Evolutionary conservation across 2,329 filamentous ascomycete species (phyloP), one percentile per base, ranked within the genome.

Genomic region (Calonectria pteridis): DNA sequence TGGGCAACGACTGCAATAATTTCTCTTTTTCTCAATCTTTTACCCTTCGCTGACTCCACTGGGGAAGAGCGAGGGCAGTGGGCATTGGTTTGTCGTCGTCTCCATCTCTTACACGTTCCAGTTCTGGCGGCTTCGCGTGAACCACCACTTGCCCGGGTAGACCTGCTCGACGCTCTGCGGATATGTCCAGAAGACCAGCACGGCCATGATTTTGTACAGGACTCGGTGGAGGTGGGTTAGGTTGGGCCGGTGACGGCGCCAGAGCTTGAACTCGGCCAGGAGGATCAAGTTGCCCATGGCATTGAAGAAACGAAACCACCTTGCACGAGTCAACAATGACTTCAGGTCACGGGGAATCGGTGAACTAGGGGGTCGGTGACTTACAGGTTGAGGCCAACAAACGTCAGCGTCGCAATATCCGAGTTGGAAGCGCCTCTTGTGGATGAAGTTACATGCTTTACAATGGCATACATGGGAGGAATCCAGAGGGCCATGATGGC

Each of bases 181-280:
- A 40, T 87, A 86, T 6, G 85, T 86, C 84, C 84, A 86, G 59
- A 85, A 83, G n/a, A 86, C 82, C 31, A 86, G 70, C 1, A 80
- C 78, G 0, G 83, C 78, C 37, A 82, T 73, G 4, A 81, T 51
- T 46, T 78, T 80, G 72, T 82, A 83, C 40, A 82, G 58, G 23
- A 81, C 43, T 13, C 77, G 80, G 9, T 76, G 76, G 64, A 74
- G 68, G 10, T 65, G 76, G 0, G 82, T 77, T 64, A 82, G 76
- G 33, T 77, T 72, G 10, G 84, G 83, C 40, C 81, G 79, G 66
- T 83, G 67, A 46, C 84, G 84, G 7, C 77, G 82, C 77, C 84
- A 86, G 43, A 84, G 76, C 69, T 85, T 82, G 75, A 84, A 86
- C 72, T 86, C 84, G 75, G 69, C 81, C 14, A 83, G 65, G 33